Evolutionary conservation across 495 filamentous ascomycete species (phyloP).

Genomic region (Trichoderma erinaceum): DNA sequence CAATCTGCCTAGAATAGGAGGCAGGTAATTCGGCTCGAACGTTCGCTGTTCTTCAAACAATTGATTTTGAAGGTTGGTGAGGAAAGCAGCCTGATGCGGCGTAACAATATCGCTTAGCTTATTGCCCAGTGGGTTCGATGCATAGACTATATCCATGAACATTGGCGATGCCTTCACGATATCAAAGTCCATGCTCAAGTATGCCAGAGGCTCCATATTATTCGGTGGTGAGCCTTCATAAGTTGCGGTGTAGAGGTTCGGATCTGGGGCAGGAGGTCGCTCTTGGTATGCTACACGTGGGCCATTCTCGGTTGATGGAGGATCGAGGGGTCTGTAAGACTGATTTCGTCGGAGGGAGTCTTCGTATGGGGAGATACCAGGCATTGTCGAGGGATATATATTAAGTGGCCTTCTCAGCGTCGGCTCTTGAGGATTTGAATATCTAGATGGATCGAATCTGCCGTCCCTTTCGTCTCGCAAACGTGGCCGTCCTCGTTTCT

Average conservation of each 20-base stretch:
- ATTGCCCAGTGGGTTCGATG: conserved; percentile 32
- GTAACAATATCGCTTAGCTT: conserved; percentile 45
- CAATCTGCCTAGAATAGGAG: conserved; percentile 46
- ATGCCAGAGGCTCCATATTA: conserved; percentile 44
- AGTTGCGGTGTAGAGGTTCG: conserved; percentile 42
- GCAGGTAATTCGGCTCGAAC: conserved; percentile 49
- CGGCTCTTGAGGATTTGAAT: conserved; percentile 35
- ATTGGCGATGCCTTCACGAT: conserved; percentile 47
- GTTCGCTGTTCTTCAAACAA: conserved; percentile 44
- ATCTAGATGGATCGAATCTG: conserved; percentile 47
- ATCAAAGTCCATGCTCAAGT: conserved; percentile 49
- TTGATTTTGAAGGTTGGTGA: conserved; percentile 35
- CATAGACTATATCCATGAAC: conserved; percentile 46
- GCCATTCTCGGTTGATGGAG: conserved; percentile 44
- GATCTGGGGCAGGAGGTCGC: conserved; percentile 36
- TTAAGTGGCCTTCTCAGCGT: conserved; percentile 41
- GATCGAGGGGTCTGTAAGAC: conserved; percentile 54
- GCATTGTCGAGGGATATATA: conserved; percentile 33
- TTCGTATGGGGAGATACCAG: conserved; percentile 34
- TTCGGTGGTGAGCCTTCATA: conserved; percentile 35
- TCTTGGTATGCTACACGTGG: conserved; percentile 40
- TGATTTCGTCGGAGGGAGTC: conserved; percentile 45
- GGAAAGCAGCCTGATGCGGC: conserved; percentile 18
- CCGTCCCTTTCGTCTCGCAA: conserved; percentile 72
- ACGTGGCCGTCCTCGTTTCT: conserved; percentile 87